Base-by-base conservation (phyloP, 768 basidiomycete genomes). In the Suillus bovinus region DNA sequence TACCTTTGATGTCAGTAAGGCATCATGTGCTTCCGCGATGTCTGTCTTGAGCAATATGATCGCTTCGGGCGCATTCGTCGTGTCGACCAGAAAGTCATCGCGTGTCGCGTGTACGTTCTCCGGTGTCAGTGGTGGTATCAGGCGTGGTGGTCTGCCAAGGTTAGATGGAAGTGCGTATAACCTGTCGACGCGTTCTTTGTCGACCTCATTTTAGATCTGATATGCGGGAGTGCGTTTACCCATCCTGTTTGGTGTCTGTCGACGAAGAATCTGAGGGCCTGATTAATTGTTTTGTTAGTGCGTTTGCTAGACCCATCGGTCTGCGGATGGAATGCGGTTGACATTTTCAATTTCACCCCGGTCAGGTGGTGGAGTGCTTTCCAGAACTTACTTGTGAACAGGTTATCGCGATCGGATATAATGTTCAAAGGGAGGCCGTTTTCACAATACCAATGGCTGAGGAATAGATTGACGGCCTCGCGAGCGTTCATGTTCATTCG, bases 171-270 rank as follows among this genome's bases (percentile, higher is more conserved):
- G 0, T n/a, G n/a, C 5, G n/a, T 11, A 4, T 44, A 77, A 0
- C 75, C 70, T 68, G 74, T 74, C 62, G 56, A 72, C 17, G 58
- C 44, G 34, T 77, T 77, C 0, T 73, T 63, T 0, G 70, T 69
- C 49, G 73, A 76, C 69, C 80, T 80, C 6, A 77, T 60, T 4
- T 67, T 62, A 60, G 79, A 80, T 3, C 73, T 60, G 0, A 79
- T 61, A 0, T 50, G 53, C 0, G 75, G 78, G 0, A 80, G 63
- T 0, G 68, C 66, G 0, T 27, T 17, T 0, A 68, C 65, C 80
- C 78, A 81, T 0, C 72, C 75, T 5, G 60, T 66, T 34, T 76
- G 70, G 27, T 69, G 67, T 1, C 63, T 22, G 9, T 69, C 62
- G 17, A 72, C 67, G 63, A 67, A 65, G 41, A 62, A 76, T 36